Base-by-base conservation (phyloP, 2,329 filamentous ascomycete genomes). In the Corynespora cassiicola region DNA sequence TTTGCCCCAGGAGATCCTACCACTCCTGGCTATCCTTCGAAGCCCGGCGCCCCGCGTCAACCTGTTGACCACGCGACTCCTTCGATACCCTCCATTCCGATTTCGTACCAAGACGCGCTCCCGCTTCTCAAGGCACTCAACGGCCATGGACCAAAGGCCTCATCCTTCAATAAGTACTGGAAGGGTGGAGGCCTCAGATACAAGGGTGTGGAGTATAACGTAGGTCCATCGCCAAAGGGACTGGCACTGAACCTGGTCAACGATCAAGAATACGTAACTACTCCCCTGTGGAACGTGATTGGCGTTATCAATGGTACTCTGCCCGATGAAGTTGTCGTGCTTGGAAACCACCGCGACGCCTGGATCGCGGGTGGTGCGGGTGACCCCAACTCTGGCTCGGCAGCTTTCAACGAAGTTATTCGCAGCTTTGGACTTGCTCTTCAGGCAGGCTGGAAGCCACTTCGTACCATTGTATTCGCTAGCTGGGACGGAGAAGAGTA, bases 281-380 rank as follows among this genome's bases (percentile, higher is more conserved):
- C 75, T 6, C 74, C 75, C 3, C 52, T 76, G 6, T 78, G 75
- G 75, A 87, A 99, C 61, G 88, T 94, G 2, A 92, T 97, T 50
- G 92, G 92, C 28, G 76, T 94, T 29, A 88, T 99, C 65, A 96
- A 96, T 56, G 94, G 92, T 7, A 87, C 86, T 0, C 82, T 94
- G 22, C 76, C 84, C 0, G 84, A 96, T 55, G 90, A 96, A 60
- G 90, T 96, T 1, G 76, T 99, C 29, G 79, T 99, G 3, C 73
- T 97, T 20, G 90, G 91, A n/a, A 96, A 95, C 60, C 91, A 96
- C 61, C 83, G 90, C 21, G 90, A 96, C 68, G 88, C 91, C 0
- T 95, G 89, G 89, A 86, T 92, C 56, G 85, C 85, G 14, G 89
- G 89, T n/a, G 88, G 89, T 16, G 87, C 88, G 11, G 87, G 78